These are phyloP conservation scores for Candida ipomoeae DNA, from an alignment of 805 yeast genomes.

Conservation along the genomic window DNA sequence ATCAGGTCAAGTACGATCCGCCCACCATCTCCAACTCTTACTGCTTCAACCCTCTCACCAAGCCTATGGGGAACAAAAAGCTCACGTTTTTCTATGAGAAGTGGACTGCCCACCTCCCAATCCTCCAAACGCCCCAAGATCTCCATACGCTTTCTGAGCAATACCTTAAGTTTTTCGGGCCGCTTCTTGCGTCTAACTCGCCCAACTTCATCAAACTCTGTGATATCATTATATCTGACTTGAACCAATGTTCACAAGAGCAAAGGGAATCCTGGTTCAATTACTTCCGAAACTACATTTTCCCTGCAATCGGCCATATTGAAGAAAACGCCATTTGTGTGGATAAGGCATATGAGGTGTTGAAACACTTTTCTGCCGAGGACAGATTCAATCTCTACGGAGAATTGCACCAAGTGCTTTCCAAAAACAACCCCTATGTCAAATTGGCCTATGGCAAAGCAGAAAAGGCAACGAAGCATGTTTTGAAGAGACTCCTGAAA, in stretches of 20 bases:
- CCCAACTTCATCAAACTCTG: conserved; percentile 53
- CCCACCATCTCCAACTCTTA: conserved; percentile 17
- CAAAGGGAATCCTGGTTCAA: conserved; percentile 45
- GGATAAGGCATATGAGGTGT: conserved; percentile 53
- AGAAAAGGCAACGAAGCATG: conserved; percentile 73
- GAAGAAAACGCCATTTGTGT: conserved; percentile 56
- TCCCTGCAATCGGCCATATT: conserved; percentile 56
- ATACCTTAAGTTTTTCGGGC: conserved; percentile 52
- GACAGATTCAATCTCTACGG: conserved; percentile 76
- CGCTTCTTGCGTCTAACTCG: conserved; percentile 47
- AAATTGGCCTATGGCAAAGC: conserved; percentile 61
- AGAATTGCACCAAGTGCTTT: conserved; percentile 57
- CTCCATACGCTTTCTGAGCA: conserved; percentile 47
- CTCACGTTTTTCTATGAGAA: conserved; percentile 41
- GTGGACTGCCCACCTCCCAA: conserved; percentile 46
- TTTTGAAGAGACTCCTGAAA: conserved; percentile 75
- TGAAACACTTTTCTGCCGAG: conserved; percentile 54
- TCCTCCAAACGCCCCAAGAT: conserved; percentile 35
- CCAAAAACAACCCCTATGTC: conserved; percentile 53
- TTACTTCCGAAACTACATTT: conserved; percentile 59
- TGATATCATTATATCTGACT: conserved; percentile 48
- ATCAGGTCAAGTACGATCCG: conserved; percentile 26
- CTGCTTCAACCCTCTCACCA: conserved; percentile 30
- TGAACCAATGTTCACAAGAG: conserved; percentile 17
- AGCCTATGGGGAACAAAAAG: conserved; percentile 21